Conservation (phyloP, 306 rosid genomes). For the Castanea crenata region DNA sequence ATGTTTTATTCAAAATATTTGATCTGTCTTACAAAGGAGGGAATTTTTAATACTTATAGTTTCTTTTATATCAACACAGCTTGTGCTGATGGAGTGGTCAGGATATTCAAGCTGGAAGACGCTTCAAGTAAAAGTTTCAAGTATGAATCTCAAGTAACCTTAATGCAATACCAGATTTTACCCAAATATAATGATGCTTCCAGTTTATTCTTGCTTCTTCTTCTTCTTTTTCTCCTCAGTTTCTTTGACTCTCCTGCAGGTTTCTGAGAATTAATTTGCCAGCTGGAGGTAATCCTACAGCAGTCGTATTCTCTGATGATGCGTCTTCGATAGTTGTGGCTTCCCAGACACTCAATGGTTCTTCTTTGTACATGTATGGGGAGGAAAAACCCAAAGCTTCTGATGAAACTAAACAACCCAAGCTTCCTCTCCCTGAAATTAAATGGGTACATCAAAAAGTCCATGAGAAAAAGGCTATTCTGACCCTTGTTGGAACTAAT, state of each 20-base stretch:
- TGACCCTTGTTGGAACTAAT: constrained; percentile 70
- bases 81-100: constrained; percentile 92
- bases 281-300: constrained; percentile 88
- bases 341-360: constrained; percentile 64
- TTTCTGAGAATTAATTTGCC: constrained; percentile 82
- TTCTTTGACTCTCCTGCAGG: constrained; percentile 49
- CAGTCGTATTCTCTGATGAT: constrained; percentile 62
- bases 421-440: constrained; percentile 92
- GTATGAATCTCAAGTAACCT: constrained; percentile 45
- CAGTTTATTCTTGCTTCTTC: constrained; percentile 4
- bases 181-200: constrained; percentile 19
- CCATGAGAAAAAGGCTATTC: constrained; percentile 71
- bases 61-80: constrained; percentile 48
- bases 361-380: constrained; percentile 84
- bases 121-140: constrained; percentile 94
- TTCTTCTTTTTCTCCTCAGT: not conserved
- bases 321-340: constrained; percentile 78
- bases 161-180: not conserved
- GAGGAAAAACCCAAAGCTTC: constrained; percentile 69
- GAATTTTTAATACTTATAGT: not conserved
- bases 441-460: constrained; percentile 88
- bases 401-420: constrained; percentile 49
- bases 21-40: not conserved
- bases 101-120: constrained; percentile 93
- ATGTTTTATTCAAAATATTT: constrained; percentile 12